A percentile compares a stretch with the other conserved stretches of the same genome.
Conservation (phyloP, 805 yeast genomes). For the Candida sithepensis region DNA sequence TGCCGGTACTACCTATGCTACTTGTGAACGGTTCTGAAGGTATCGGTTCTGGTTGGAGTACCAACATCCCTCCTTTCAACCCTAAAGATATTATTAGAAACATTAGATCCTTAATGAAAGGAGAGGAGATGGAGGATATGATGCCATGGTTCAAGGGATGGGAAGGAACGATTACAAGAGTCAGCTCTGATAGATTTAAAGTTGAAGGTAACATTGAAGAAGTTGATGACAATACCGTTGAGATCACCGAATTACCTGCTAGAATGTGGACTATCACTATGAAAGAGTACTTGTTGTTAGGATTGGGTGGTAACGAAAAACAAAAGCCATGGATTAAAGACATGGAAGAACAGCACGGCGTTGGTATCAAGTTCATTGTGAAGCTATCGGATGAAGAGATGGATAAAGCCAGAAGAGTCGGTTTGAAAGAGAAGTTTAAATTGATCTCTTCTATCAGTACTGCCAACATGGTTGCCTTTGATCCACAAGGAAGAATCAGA, state of each 20-base stretch:
- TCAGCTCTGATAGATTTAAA: constrained; percentile 64
- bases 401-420: constrained; percentile 70
- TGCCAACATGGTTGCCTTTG: constrained; percentile 94
- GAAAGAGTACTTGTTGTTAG: constrained; percentile 78
- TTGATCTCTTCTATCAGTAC: constrained; percentile 63
- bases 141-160: constrained; percentile 95
- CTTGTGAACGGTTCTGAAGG: constrained; percentile 96
- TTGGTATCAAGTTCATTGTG: constrained; percentile 73
- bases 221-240: constrained; percentile 73
- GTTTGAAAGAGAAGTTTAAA: constrained; percentile 82
- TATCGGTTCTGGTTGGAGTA: constrained; percentile 99
- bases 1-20: constrained; percentile 93
- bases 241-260: constrained; percentile 89
- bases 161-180: constrained; percentile 75
- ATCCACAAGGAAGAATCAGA: constrained; percentile 80
- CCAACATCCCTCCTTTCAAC: constrained; percentile 85
- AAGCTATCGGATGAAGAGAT: constrained; percentile 76
- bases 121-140: constrained; percentile 69
- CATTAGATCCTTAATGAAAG: constrained; percentile 67
- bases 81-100: constrained; percentile 80
- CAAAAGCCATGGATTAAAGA: constrained; percentile 84
- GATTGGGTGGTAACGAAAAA: constrained; percentile 74
- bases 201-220: constrained; percentile 80
- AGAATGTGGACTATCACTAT: constrained; percentile 89
- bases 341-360: constrained; percentile 90